A percentile compares a stretch with the other conserved stretches of the same genome.
Evolutionary conservation across 2,329 filamentous ascomycete species (phyloP).

Genomic region (Aspergillus hortae): DNA sequence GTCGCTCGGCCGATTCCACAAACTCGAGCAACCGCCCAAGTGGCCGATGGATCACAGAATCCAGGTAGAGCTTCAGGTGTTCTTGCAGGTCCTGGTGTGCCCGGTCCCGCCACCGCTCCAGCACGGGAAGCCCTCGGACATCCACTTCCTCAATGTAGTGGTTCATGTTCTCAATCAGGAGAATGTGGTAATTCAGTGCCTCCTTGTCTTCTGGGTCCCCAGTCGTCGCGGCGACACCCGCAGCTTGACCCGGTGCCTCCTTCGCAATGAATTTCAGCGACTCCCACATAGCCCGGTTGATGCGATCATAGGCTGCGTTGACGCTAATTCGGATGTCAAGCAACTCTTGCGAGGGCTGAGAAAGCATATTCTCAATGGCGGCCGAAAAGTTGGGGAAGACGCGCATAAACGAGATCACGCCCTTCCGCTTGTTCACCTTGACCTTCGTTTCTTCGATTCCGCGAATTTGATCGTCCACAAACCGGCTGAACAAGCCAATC

Average conservation of each 20-base stretch:
- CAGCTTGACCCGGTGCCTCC: slow-evolving; percentile 58
- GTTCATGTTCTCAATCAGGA: slow-evolving; percentile 98
- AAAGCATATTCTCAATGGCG: slow-evolving; percentile 79
- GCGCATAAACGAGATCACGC: slow-evolving; percentile 91
- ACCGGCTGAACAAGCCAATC: slow-evolving; percentile 74
- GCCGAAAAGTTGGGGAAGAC: slow-evolving; percentile 85
- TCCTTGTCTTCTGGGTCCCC: slow-evolving; percentile 89
- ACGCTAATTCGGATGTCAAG: slow-evolving; percentile 71
- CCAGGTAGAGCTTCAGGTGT: slow-evolving; percentile 83
- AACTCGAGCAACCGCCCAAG: slow-evolving; percentile 90
- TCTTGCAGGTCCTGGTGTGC: slow-evolving; percentile 76
- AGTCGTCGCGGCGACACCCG: slow-evolving; percentile 44
- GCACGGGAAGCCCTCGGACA: slow-evolving; percentile 65
- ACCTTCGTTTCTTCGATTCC: slow-evolving; percentile 98
- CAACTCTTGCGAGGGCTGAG: slow-evolving; percentile 50
- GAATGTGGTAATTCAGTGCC: slow-evolving; percentile 92
- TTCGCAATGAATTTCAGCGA: slow-evolving; percentile 91
- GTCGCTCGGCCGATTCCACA: slow-evolving; percentile 78
- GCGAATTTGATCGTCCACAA: slow-evolving; percentile 90
- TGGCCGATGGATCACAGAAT: slow-evolving; percentile 81
- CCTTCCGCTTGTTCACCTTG: slow-evolving; percentile 97
- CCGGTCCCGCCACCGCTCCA: slow-evolving; percentile 77
- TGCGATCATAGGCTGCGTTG: slow-evolving; percentile 80
- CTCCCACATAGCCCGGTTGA: slow-evolving; percentile 96
- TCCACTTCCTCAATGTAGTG: slow-evolving; percentile 93